Base-by-base conservation (phyloP, 2,329 filamentous ascomycete species). In the Neoascochyta sp. region DNA sequence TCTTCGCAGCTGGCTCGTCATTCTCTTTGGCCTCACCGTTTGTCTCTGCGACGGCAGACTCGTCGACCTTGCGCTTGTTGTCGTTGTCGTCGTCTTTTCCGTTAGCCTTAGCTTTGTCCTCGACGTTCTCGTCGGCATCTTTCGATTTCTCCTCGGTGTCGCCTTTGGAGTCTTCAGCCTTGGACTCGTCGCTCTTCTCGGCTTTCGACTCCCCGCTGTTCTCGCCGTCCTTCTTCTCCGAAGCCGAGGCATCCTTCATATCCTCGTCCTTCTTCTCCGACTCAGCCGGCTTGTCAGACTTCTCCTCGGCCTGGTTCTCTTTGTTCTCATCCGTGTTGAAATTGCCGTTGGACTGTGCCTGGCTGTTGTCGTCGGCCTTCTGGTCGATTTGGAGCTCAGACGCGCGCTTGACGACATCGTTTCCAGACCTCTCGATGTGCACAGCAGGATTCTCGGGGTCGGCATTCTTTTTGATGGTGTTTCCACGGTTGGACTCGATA, bases 341-440 rank as follows among this genome's bases (percentile, higher is more conserved):
- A n/a, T 50, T 41, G 37, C 65, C 56, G 33, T 67, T 62, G 22
- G 62, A 57, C n/a, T n/a, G n/a, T n/a, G n/a, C n/a, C n/a, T n/a
- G n/a, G n/a, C n/a, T n/a, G 16, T 12, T 22, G 11, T 52, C 59
- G 16, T 54, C 50, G 22, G 56, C 55, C 45, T 62, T 62, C 45
- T 72, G 53, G 34, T 79, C 74, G 18, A 81, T 65, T 3, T 71
- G 68, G 16, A 81, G 63, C 60, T 82, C 78, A 23, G 69, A 73
- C 9, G 77, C 75, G 40, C 69, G 69, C 64, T 82, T 81, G 29
- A 80, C 76, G 12, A 81, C 77, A 54, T 82, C 78, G 47, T 81
- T 80, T 26, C 78, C 78, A 9, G 69, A 65, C 24, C 76, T 69
- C 46, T 68, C 67, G 46, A 82, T 62, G 41, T 74, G 71, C 5